Evolutionary conservation across 1,284 basidiomycete genomes (phyloP), one percentile per base, ranked within the genome.

Genomic region (Boletus holoroseus): DNA sequence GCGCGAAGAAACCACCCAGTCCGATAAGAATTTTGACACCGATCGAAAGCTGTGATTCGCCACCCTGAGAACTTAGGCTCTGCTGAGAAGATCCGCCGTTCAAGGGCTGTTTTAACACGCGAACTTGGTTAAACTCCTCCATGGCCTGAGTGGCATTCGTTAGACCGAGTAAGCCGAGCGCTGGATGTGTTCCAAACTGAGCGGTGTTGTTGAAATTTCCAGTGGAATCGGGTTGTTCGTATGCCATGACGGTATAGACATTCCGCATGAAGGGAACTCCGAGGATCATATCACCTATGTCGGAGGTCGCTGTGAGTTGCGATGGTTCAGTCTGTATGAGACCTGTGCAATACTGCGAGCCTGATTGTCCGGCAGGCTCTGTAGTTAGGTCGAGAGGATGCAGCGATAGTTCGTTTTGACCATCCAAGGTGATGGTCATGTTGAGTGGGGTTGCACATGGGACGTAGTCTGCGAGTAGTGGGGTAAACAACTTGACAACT

Each of bases 181-280:
- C 63, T 0, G 83, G 83, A 2, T 60, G 59, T 35, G 76, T 71
- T 12, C 58, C 55, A 27, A 53, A 28, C 34, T 57, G 46, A 3
- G 65, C 55, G 11, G 57, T 44, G 24, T 43, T 54, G 11, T 73
- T 66, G 59, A 83, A 81, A 3, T 59, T 59, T 6, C 82, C 82
- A 22, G 73, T 58, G 0, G 66, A 24, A 41, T 71, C 59, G 2
- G 82, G 81, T 0, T 62, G 54, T 44, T 77, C 72, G 62, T 82
- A 86, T 0, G 81, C 81, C 76, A 88, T 76, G 54, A 88, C 85
- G 18, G 78, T 81, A 63, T 88, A 89, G 4, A 79, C 76, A 59
- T 81, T 88, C 9, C 85, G 76, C 58, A 89, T 70, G 63, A 88
- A 89, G 0, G 86, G 82, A 0, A 87, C 82, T 26, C 86, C 87